A percentile compares a stretch with the other conserved stretches of the same genome.
Evolutionary conservation across 495 filamentous ascomycete species (phyloP).

Genomic region (Aspergillus heteromorphus): DNA sequence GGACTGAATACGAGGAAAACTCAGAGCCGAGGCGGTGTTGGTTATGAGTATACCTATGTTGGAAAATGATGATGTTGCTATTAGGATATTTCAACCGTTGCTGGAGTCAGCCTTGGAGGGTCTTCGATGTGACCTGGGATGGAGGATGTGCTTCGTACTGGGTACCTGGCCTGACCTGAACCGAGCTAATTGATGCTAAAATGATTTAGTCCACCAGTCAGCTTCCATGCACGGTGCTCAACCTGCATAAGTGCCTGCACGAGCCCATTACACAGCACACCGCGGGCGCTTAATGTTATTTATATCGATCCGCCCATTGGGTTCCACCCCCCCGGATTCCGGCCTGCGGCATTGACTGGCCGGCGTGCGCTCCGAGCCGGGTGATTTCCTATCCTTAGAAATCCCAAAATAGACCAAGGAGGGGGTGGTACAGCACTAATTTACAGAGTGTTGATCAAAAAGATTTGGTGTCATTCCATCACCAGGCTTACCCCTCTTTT

Average conservation of each 20-base stretch:
- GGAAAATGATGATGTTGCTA: background rate
- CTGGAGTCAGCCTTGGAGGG: background rate
- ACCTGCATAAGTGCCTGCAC: slow-evolving; percentile 17
- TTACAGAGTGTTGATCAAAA: background rate
- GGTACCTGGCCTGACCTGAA: background rate
- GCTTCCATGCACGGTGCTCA: slow-evolving; percentile 10
- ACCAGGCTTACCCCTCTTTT: slow-evolving; percentile 10
- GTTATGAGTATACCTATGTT: background rate
- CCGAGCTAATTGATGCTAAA: background rate
- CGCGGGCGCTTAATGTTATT: slow-evolving; percentile 34
- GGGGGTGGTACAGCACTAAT: background rate
- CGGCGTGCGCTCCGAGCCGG: background rate
- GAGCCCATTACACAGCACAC: slow-evolving; percentile 14
- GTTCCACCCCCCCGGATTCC: slow-evolving; percentile 12
- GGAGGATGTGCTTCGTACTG: background rate
- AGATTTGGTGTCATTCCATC: slow-evolving; percentile 1
- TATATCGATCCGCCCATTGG: slow-evolving; percentile 13
- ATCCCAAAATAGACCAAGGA: slow-evolving; percentile 6
- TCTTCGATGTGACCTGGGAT: background rate
- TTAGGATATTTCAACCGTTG: background rate
- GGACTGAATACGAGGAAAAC: background rate
- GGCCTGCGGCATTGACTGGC: background rate
- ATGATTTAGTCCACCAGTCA: background rate
- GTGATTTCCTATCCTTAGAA: slow-evolving; percentile 21
- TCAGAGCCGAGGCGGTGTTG: background rate